Conservation (phyloP, 2,329 filamentous ascomycete species). For the Teratosphaeria nubilosa region DNA sequence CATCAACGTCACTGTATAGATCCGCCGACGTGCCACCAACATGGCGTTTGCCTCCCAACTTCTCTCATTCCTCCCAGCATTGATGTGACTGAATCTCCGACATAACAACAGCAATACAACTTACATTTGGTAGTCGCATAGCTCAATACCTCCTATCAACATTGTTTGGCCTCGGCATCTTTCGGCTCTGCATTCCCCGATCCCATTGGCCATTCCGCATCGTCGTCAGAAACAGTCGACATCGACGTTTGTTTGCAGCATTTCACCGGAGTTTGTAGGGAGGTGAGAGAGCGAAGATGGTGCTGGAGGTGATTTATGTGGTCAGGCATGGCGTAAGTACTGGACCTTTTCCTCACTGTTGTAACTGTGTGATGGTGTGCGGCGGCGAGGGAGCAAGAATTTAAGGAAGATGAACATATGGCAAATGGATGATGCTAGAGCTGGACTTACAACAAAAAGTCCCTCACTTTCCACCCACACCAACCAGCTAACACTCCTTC, state of each 20-base stretch:
- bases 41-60: not conserved
- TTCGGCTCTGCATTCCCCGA: not conserved
- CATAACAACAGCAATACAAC: no score
- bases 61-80: not conserved
- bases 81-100: not conserved
- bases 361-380: not conserved
- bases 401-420: not conserved
- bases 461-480: no score
- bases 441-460: no score
- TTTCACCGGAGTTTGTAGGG: not conserved
- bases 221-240: not conserved
- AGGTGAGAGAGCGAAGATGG: not conserved
- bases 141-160: not conserved
- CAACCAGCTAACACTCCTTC: not conserved
- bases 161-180: not conserved
- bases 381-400: no score
- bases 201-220: not conserved
- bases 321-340: conserved; percentile 41
- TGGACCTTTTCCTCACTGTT: not conserved
- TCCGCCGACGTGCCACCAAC: not conserved
- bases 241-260: not conserved
- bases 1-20: not conserved
- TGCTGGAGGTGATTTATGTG: conserved; percentile 40
- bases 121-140: not conserved
- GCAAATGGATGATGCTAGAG: not conserved